Percentiles rank a stretch among this genome's conserved stretches.
phyloP scores from a whole-genome alignment of 441 rosid species.

The Erodium moschatum region DNA sequence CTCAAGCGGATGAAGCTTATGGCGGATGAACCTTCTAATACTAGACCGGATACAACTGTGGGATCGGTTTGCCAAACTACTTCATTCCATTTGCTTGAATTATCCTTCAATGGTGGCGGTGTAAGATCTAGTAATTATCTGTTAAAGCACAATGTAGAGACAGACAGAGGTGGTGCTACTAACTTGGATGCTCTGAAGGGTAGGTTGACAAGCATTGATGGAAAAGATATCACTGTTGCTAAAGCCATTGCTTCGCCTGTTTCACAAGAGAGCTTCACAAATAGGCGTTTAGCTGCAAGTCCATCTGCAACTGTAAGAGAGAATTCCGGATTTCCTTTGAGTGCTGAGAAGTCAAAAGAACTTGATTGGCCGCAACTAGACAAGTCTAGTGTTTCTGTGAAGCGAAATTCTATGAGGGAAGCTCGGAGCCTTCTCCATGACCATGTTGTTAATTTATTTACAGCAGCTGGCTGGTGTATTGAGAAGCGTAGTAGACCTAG shows the following conservation, averaged over 20 bases:
- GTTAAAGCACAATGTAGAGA: slow-evolving; percentile 37
- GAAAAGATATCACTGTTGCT: slow-evolving; percentile 28
- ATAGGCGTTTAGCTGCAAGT: slow-evolving; percentile 34
- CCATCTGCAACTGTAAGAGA: slow-evolving; percentile 33
- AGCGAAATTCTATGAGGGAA: slow-evolving; percentile 43
- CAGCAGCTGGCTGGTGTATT: slow-evolving; percentile 56
- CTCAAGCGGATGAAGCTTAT: slow-evolving; percentile 40
- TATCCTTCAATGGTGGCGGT: slow-evolving; percentile 41
- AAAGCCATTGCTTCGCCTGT: slow-evolving; percentile 63
- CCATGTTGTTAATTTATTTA: slow-evolving; percentile 41
- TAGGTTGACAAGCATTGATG: slow-evolving; percentile 29
- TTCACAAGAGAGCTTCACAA: slow-evolving; percentile 68
- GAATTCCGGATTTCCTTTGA: slow-evolving; percentile 29
- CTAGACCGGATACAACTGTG: slow-evolving; percentile 6
- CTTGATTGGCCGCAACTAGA: slow-evolving; percentile 25
- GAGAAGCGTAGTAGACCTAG: slow-evolving; percentile 52
- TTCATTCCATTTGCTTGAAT: slow-evolving; percentile 52
- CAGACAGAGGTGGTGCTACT: slow-evolving; percentile 25
- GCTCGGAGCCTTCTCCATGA: slow-evolving; percentile 65
- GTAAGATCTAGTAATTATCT: slow-evolving; percentile 45
- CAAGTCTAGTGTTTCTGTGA: slow-evolving; percentile 27
- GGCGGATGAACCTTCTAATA: too few relatives aligned
- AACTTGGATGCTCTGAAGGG: slow-evolving; percentile 28
- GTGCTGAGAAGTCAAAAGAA: slow-evolving; percentile 26
- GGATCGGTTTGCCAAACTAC: slow-evolving; percentile 27